Base-by-base conservation (phyloP, 2,329 filamentous ascomycete species). In the Thelonectria discophora region DNA sequence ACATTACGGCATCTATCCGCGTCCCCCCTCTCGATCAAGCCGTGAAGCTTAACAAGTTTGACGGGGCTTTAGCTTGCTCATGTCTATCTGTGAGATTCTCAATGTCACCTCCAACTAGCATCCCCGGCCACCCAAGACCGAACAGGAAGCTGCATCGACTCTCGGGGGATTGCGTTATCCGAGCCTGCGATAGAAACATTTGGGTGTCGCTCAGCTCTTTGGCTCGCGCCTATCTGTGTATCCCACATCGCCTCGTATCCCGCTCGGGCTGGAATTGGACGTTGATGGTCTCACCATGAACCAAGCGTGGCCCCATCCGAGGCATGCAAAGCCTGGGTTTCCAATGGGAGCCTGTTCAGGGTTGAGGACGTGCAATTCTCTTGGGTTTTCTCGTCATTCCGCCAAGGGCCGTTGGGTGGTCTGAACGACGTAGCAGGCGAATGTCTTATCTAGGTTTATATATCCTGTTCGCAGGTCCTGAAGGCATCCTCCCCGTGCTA, bases 121-220 rank as follows among this genome's bases (percentile, higher is more conserved):
- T 27, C 42, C 59, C 59, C n/a, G n/a, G 47, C 10, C 5, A 4
- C 11, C 2, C 7, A n/a, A 21, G 30, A 50, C 59, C 5, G 30
- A 54, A 54, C 13, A 39, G 59, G 55, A 48, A 51, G 45, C 43
- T 52, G 20, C 34, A 42, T 12, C 32, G 8, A 20, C 43, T 27
- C 49, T 9, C 40, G 21, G n/a, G 12, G 5, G 40, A 54, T 63
- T 54, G 53, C 61, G 61, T 63, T 63, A 63, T 63, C 49, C 17
- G 15, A 21, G 18, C 61, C 53, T 54, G 47, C 57, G n/a, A 58
- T 51, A 21, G 39, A 60, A 48, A 57, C 20, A 63, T 62, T 30
- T n/a, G 24, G 4, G 24, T 24, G 24, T 7, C 24, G 24, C 24
- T 30, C 27, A 30, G 27, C 27, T 10, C 8, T 30, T 30, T 17